Conservation (phyloP, 75 land plant genomes). For the Pinus albicaulis region DNA sequence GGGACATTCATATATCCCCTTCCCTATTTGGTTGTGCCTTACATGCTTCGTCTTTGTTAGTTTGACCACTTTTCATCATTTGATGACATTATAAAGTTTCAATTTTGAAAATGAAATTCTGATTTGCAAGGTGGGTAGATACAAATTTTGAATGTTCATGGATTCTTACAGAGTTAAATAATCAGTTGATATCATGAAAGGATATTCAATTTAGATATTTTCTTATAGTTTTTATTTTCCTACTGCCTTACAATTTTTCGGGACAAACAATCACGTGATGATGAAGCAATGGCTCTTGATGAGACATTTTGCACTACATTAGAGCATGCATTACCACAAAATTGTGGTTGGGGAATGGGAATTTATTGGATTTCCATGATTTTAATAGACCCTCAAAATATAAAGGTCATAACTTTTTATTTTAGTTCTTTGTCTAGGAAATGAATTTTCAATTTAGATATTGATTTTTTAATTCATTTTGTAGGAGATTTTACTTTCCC, state of each 20-base stretch:
- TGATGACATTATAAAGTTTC: too few species aligned
- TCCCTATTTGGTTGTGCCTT: too few species aligned
- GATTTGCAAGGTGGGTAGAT: not conserved
- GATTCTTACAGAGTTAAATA: not conserved
- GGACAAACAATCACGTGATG: constrained; percentile 91
- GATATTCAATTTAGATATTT: not conserved
- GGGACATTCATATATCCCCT: too few species aligned
- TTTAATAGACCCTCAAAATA: constrained; percentile 91
- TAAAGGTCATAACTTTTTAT: constrained; percentile 58
- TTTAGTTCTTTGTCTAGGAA: not conserved
- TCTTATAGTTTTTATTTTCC: not conserved
- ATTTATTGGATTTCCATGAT: constrained; percentile 87
- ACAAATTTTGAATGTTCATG: not conserved
- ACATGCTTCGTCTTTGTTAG: too few species aligned
- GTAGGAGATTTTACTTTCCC: constrained; percentile 87
- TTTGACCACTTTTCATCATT: too few species aligned
- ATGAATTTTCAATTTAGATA: not conserved
- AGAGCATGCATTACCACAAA: constrained; percentile 94
- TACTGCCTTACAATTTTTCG: constrained; percentile 14
- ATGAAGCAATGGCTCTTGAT: constrained; percentile 96
- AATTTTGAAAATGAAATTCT: not conserved
- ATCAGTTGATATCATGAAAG: not conserved
- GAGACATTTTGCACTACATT: constrained; percentile 87
- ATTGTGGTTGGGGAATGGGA: constrained; percentile 99
- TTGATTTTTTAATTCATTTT: not conserved